Conservation (phyloP, 768 basidiomycete species). For the Leccinum imitatum region DNA sequence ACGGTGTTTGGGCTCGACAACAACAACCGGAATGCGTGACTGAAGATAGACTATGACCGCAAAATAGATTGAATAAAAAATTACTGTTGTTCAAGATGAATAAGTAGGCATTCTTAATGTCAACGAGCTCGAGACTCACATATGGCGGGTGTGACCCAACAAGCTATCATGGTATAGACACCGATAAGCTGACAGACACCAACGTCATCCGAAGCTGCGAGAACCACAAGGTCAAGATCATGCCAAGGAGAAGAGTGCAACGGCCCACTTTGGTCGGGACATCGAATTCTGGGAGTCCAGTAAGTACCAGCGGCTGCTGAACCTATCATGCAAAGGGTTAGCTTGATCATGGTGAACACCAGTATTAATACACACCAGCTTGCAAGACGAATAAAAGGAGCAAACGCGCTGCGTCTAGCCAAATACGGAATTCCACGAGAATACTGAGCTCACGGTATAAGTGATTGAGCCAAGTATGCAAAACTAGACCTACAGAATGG, state of each 20-base stretch:
- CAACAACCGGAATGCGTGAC: slow-evolving; percentile 24
- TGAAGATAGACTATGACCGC: slow-evolving; percentile 38
- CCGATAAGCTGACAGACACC: slow-evolving; percentile 49
- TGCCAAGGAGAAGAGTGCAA: background rate
- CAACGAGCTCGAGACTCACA: slow-evolving; percentile 37
- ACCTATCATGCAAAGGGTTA: slow-evolving; percentile 29
- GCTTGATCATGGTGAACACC: background rate
- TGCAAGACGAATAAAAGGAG: slow-evolving; percentile 46
- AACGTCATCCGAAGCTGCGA: slow-evolving; percentile 39
- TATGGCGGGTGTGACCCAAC: slow-evolving; percentile 53
- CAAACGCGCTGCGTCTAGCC: slow-evolving; percentile 55
- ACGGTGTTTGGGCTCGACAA: slow-evolving; percentile 11
- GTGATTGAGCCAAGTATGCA: background rate
- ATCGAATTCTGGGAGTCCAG: slow-evolving; percentile 44
- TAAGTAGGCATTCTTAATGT: background rate
- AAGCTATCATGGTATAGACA: slow-evolving; percentile 47
- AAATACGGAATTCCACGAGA: slow-evolving; percentile 46
- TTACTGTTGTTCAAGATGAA: slow-evolving; percentile 33
- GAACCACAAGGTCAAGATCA: background rate
- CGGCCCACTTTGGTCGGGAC: slow-evolving; percentile 42
- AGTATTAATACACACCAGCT: slow-evolving; percentile 37
- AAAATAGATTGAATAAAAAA: slow-evolving; percentile 45
- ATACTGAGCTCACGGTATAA: slow-evolving; percentile 34
- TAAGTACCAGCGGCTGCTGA: slow-evolving; percentile 42
- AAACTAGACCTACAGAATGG: slow-evolving; percentile 39